phyloP scores from a whole-genome alignment of 2,329 filamentous ascomycete genomes.

The Cercospora brassicicola region DNA sequence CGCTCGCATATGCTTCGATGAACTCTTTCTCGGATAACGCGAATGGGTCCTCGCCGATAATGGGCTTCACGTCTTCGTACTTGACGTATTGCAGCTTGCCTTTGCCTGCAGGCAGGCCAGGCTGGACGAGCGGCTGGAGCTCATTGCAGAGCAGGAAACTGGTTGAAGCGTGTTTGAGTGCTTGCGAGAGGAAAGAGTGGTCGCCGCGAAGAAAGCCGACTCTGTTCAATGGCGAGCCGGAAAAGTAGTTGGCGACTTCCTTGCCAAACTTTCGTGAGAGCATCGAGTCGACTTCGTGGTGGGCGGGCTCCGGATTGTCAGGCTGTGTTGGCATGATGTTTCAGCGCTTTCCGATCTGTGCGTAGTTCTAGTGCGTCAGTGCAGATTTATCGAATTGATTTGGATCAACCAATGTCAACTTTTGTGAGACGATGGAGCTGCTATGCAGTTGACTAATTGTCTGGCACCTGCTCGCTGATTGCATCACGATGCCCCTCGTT shows the following conservation, averaged over 20 bases:
- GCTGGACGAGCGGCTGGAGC: conserved; percentile 65
- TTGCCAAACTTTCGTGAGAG: conserved; percentile 74
- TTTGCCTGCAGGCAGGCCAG: conserved; percentile 42
- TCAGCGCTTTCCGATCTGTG: background rate
- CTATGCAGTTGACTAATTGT: background rate
- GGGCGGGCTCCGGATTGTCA: conserved; percentile 58
- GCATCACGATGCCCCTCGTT: conserved; percentile 7
- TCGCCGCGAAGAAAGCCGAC: conserved; percentile 75
- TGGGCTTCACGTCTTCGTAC: conserved; percentile 65
- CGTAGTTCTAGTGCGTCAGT: background rate
- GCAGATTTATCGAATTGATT: background rate
- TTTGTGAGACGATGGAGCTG: background rate
- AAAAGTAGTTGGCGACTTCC: conserved; percentile 82
- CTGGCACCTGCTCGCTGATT: background rate
- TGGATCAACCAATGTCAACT: background rate
- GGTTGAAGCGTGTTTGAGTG: conserved; percentile 65
- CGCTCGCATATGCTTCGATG: conserved; percentile 72
- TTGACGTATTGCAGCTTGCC: conserved; percentile 65
- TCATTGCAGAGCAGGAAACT: conserved; percentile 77
- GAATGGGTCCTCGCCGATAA: conserved; percentile 74
- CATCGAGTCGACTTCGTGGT: conserved; percentile 65
- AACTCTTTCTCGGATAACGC: conserved; percentile 68
- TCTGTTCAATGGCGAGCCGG: conserved; percentile 72
- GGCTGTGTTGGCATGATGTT: conserved; percentile 37
- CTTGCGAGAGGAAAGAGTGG: conserved; percentile 66